Base-by-base conservation (phyloP, 257 asterid genomes). In the Nicotiana benthamiana region DNA sequence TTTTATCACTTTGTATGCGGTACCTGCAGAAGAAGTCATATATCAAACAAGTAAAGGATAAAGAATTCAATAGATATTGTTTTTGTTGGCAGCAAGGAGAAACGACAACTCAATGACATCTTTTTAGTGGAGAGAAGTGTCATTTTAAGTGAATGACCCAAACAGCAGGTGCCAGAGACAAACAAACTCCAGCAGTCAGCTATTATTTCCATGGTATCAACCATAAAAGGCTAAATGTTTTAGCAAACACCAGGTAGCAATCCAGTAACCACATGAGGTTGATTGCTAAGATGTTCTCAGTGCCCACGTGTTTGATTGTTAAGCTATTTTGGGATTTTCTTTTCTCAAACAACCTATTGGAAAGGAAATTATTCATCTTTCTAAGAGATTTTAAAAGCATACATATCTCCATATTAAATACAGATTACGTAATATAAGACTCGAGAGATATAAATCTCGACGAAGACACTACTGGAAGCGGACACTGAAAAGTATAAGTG, bases 1-100 rank as follows among this genome's bases (percentile, higher is more conserved):
- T 88, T 82, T 60, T 91, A 87, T 96, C 98, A 91, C 98, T 96
- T 84, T 92, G 97, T 85, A 96, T 84, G 40, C 99, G 94, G 63
- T 91, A 96, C 99, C 99, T 95, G 89, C 80, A 88, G 64, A 72
- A 24, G 2, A 70, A 43, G 77, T 63, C 22, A 20, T 70, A 66
- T 46, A 46, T 70, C 77, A 70, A 70, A 43, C 77, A 46, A 22
- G 36, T 70, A 43, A 70, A 43, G 22, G 22, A 43, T 36, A 20
- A 43, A 16, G 77, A 46, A 3, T 46, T 70, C 22, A 43, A 70
- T 46, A 70, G 57, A 46, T 70, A 70, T 20, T 40, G 77, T 30
- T 70, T 43, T 24, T 46, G 59, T 70, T 70, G 60, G 36, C 59
- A 70, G 36, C 59, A 40, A 43, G 22, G 59, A 70, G 59, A 70